Base-by-base conservation (phyloP, 192 early-diverging fungal species). In the Powellomyces hirtus region DNA sequence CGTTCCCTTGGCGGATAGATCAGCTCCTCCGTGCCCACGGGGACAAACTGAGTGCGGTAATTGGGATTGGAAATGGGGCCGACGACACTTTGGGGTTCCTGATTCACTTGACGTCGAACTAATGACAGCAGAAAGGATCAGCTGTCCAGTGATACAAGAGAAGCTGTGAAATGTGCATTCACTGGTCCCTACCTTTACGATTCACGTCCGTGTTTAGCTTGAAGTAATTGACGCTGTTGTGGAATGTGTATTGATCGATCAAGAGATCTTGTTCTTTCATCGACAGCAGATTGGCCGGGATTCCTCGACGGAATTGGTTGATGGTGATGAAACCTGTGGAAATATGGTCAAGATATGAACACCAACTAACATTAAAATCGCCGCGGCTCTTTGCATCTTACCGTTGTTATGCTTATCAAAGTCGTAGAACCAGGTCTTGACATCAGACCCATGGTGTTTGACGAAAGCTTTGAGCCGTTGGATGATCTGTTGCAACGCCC, bases 391-490 rank as follows among this genome's bases (percentile, higher is more conserved):
- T n/a, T n/a, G n/a, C 29, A 27, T 72, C 51, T 46, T 64, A 72
- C 77, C 82, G 52, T 75, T 80, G 59, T 84, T 84, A 69, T 84
- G 67, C 66, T 80, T 80, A 63, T 86, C 84, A 75, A 86, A 86
- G 53, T 86, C 82, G 3, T 72, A 73, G 71, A 85, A 86, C 84
- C 84, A 86, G 2, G 80, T 75, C 65, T 86, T 86, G 30, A 82
- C 74, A 55, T 86, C 84, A 6, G 67, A 67, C 6, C 84, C 84
- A 59, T 86, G 84, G 58, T 78, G 75, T 55, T 82, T 80, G 27
- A 80, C 81, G 56, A 74, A 86, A 16, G 77, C 42, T 6, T 70
- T 68, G 0, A 86, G 62, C 2, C 74, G 68, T 2, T 71, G 69
- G 18, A 86, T 75, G 20, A 84, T 55, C 0, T 75, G 70, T 22